Base-by-base conservation (phyloP, 768 basidiomycete genomes). In the Boletus rex-veris region DNA sequence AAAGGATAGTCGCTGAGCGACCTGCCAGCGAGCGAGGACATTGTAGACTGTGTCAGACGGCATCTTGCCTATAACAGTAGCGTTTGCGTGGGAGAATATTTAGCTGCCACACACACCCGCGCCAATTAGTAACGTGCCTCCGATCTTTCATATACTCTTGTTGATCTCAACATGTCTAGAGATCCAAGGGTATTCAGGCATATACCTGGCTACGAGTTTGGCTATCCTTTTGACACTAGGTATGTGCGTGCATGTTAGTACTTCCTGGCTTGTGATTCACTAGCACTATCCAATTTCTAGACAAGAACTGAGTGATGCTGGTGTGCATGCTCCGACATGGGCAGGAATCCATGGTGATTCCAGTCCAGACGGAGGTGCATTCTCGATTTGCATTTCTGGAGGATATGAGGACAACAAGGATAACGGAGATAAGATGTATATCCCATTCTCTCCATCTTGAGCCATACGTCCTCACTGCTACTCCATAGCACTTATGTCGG, bases 381-480 rank as follows among this genome's bases (percentile, higher is more conserved):
- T 63, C 48, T 78, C 77, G 10, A 68, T 78, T 16, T 76, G 76
- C 15, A 42, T 77, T 14, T 74, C 77, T 36, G 68, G 60, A 11
- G 74, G 74, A 7, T 77, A 77, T 38, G 71, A 74, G 44, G 77
- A 78, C 58, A 71, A 77, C 54, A 18, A 46, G 2, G 76, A 77
- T 28, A 1, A 40, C 0, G 76, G 77, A 30, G 67, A 74, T 0
- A 67, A 5, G 9, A 73, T 77, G 75, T 77, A 55, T 4, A 71
- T 54, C 54, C 31, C 30, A 24, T 40, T 24, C 2, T 18, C 16
- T 35, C 39, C 11, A 11, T 53, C 37, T 11, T 19, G 39, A 15
- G 16, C n/a, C 38, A 42, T n/a, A 19, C 24, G 9, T 39, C 33
- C 55, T 65, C 35, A 57, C 18, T 2, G 9, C n/a, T 26, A 5